Evolutionary conservation across 768 basidiomycete species (phyloP).

Genomic region (Hygrophoropsis aurantiaca): DNA sequence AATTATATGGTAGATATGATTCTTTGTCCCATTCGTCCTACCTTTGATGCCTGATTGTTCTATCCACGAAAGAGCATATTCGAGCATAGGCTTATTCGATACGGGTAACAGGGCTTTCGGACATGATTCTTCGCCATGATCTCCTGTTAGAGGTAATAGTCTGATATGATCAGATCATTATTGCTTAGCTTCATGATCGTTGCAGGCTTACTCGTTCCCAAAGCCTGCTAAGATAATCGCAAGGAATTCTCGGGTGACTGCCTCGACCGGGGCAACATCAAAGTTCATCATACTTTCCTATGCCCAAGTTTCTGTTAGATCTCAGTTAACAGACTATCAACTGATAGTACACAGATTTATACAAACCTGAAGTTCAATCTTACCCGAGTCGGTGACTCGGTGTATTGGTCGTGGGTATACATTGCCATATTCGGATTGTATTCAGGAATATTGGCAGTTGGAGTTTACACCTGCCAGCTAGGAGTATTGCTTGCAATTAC

Average conservation of each 20-base stretch:
- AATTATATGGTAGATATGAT: slow-evolving; percentile 10
- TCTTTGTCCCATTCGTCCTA: slow-evolving; percentile 25
- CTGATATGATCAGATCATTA: slow-evolving; percentile 43
- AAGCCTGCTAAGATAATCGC: slow-evolving; percentile 89
- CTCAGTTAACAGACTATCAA: too few relatives aligned
- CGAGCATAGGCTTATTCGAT: slow-evolving; percentile 84
- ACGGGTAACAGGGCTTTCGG: slow-evolving; percentile 89
- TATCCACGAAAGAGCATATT: slow-evolving; percentile 82
- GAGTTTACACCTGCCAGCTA: too few relatives aligned
- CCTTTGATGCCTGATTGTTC: slow-evolving; percentile 86
- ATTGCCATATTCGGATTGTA: too few relatives aligned
- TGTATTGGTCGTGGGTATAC: too few relatives aligned
- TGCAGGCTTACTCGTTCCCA: slow-evolving; percentile 76
- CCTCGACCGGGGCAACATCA: slow-evolving; percentile 50
- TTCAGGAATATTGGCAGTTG: too few relatives aligned
- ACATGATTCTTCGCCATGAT: slow-evolving; percentile 78
- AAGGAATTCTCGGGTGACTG: slow-evolving; percentile 73
- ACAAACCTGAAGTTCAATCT: too few relatives aligned
- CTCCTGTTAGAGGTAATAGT: slow-evolving; percentile 69
- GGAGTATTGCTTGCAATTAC: too few relatives aligned
- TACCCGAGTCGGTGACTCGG: too few relatives aligned
- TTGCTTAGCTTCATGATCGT: not conserved
- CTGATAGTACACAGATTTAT: too few relatives aligned
- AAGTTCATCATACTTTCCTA: slow-evolving; percentile 71
- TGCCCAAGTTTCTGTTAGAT: too few relatives aligned